Evolutionary conservation across 495 filamentous ascomycete genomes (phyloP).

Genomic region (Podospora fimiseda): DNA sequence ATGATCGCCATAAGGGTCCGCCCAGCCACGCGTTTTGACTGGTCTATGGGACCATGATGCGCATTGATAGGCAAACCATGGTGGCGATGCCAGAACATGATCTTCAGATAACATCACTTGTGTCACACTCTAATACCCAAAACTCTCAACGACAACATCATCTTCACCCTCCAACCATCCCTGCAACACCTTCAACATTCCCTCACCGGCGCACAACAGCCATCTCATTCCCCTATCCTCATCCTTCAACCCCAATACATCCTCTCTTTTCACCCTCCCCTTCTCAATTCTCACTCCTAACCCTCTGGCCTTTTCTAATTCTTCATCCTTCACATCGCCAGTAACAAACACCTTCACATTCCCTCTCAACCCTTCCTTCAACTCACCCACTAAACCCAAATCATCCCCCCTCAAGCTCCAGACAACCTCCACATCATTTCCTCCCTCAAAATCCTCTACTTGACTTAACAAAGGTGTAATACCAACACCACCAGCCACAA

Average conservation of each 20-base stretch:
- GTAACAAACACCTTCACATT: constrained; percentile 58
- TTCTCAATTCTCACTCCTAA: constrained; percentile 38
- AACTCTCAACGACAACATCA: constrained; percentile 61
- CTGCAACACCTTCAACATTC: constrained; percentile 49
- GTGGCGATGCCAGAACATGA: no score
- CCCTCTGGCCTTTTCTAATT: constrained; percentile 23
- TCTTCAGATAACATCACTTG: not conserved
- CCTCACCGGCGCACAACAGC: constrained; percentile 60
- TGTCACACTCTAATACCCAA: constrained; percentile 50
- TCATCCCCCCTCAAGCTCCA: constrained; percentile 62
- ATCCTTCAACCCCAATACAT: constrained; percentile 40
- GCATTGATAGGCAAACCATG: no score
- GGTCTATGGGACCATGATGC: not conserved
- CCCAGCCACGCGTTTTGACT: not conserved
- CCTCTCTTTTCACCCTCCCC: constrained; percentile 49
- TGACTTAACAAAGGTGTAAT: constrained; percentile 73
- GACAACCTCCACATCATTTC: constrained; percentile 43
- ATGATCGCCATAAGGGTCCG: not conserved
- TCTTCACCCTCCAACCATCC: constrained; percentile 59
- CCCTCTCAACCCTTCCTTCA: constrained; percentile 43
- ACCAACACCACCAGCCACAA: constrained; percentile 71
- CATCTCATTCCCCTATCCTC: constrained; percentile 44
- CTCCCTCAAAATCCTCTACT: constrained; percentile 29
- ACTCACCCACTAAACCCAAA: constrained; percentile 54
- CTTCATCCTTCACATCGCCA: constrained; percentile 25